Percentiles rank a stretch among this genome's conserved stretches.
These are phyloP conservation scores for Persicaria maculosa DNA, from an alignment of 148 eudicot species.

Conservation along the genomic window DNA sequence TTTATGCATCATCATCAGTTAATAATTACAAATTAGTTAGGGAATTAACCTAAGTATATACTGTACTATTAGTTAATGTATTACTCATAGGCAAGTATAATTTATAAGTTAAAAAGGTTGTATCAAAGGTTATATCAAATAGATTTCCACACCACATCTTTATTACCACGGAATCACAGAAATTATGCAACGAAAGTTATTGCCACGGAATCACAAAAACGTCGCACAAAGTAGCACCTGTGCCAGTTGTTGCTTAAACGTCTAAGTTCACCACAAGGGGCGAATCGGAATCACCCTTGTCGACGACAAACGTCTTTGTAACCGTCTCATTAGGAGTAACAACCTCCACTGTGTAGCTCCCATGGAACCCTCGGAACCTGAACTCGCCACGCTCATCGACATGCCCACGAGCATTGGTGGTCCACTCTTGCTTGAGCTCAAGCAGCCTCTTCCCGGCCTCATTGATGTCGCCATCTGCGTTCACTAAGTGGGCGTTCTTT, in stretches of 20 bases:
- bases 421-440: conserved; percentile 66
- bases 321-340: conserved; percentile 20
- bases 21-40: too few relatives aligned
- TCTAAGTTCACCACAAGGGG: conserved; percentile 43
- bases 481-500: conserved; percentile 59
- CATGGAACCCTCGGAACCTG: conserved; percentile 72
- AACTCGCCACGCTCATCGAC: conserved; percentile 53
- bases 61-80: too few relatives aligned
- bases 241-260: conserved; percentile 8
- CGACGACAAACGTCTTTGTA: conserved; percentile 62
- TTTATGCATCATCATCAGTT: too few relatives aligned
- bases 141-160: too few relatives aligned
- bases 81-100: too few relatives aligned
- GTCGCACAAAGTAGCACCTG: too few relatives aligned
- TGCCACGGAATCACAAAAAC: too few relatives aligned
- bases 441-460: conserved; percentile 68
- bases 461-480: conserved; percentile 86
- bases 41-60: too few relatives aligned
- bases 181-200: too few relatives aligned
- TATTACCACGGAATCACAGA: too few relatives aligned
- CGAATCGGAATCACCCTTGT: conserved; percentile 34
- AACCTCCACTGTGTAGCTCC: conserved; percentile 64
- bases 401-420: conserved; percentile 49
- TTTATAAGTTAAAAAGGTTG: too few relatives aligned
- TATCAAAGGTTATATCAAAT: too few relatives aligned